Percentiles rank a stretch among this genome's conserved stretches.
Conservation (phyloP, 164 flowering plant species). For the Annona squamosa region DNA sequence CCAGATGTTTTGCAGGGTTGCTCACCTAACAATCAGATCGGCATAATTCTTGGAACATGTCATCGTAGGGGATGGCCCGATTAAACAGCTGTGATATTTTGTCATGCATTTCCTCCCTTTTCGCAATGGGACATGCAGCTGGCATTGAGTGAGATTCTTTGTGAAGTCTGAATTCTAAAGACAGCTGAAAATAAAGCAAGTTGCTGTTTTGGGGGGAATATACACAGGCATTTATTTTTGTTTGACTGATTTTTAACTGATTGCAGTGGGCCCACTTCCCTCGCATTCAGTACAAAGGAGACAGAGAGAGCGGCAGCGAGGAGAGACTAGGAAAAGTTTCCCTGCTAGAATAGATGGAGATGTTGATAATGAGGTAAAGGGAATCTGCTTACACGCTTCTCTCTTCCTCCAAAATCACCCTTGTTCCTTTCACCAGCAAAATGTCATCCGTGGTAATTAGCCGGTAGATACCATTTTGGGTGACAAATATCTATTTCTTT, state of each 20-base stretch:
- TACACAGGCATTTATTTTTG: slow-evolving; percentile 8
- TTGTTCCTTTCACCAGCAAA: too few species aligned
- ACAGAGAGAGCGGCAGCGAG: slow-evolving; percentile 39
- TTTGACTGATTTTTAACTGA: slow-evolving; percentile 14
- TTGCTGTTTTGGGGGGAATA: slow-evolving; percentile 6
- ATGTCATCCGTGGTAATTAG: too few species aligned
- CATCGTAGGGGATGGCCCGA: not conserved
- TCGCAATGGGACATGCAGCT: not conserved
- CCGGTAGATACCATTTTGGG: too few species aligned
- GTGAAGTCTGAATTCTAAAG: not conserved
- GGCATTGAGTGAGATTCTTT: not conserved
- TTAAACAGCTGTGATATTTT: not conserved
- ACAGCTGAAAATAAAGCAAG: not conserved
- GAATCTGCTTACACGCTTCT: too few species aligned
- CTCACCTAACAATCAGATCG: not conserved
- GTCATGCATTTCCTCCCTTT: not conserved
- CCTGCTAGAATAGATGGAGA: slow-evolving; percentile 16
- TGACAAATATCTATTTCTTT: too few species aligned
- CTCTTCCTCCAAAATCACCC: too few species aligned
- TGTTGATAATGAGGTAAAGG: slow-evolving; percentile 22
- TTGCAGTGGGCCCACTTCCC: slow-evolving; percentile 88
- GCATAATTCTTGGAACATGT: not conserved
- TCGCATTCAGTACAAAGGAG: slow-evolving; percentile 36
- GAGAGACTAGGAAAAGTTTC: slow-evolving; percentile 12
- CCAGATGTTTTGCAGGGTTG: not conserved